Evolutionary conservation across 2,329 filamentous ascomycete genomes (phyloP), one percentile per base, ranked within the genome.

Genomic region (Amauroascus verrucosus): DNA sequence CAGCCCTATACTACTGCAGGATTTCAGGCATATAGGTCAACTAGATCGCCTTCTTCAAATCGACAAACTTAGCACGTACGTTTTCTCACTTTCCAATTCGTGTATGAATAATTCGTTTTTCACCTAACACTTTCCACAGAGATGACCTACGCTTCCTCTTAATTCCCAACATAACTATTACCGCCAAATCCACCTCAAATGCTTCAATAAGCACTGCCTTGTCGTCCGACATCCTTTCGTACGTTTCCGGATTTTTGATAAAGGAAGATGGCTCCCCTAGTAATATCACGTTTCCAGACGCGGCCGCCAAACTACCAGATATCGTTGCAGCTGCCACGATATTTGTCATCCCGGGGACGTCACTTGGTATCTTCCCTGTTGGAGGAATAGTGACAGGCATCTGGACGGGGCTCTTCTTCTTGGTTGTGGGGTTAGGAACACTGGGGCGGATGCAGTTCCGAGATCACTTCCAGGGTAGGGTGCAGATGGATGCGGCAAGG

Each of bases 201-300:
- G 18, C 35, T 14, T 32, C 51, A 24, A n/a, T 53, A 6, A 57
- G 51, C 7, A 64, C 65, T n/a, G 59, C 62, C 22, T 56, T 70
- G 14, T 62, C 64, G n/a, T 61, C 62, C 35, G 64, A 67, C 50
- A 65, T 62, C 8, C 61, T 66, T n/a, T 69, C 64, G 35, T 71
- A 70, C 56, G 64, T 70, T 47, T 57, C 64, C 4, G 68, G 68
- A 18, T 49, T 63, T 33, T 59, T 70, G 55, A 54, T 56, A 6
- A 57, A 64, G 28, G 5, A 57, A 48, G 56, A 60, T 28, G 53
- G 51, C 7, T 55, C 53, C 24, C 56, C 62, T 22, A 61, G 58
- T 22, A 63, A 62, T 43, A 63, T 64, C 44, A 60, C 61, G 8
- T 47, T 60, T 14, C 57, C 59, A n/a, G 54, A 61, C 37, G 58